Conservation (phyloP, 257 asterid genomes). For the Parsonsia alboflavescens region DNA sequence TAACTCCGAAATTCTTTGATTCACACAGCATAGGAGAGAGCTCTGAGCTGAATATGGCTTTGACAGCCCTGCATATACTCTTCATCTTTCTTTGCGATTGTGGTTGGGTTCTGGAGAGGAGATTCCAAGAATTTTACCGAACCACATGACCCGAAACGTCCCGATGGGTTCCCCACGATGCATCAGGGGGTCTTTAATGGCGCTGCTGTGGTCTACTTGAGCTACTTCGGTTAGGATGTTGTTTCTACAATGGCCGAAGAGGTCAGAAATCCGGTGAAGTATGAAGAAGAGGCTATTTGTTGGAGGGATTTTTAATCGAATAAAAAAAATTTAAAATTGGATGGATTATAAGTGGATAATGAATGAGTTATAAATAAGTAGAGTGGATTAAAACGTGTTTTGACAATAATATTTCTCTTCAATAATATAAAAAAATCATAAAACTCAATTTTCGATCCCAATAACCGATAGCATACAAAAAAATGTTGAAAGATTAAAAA, state of each 20-base stretch:
- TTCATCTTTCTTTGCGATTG: conserved; percentile 68
- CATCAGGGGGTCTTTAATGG: conserved; percentile 78
- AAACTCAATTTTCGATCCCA: no score
- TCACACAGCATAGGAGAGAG: conserved; percentile 81
- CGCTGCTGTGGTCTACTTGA: conserved; percentile 85
- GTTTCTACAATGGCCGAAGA: conserved; percentile 98
- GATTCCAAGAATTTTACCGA: conserved; percentile 54
- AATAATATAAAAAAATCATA: no score
- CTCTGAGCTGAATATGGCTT: conserved; percentile 67
- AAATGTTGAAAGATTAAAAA: no score
- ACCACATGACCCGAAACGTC: conserved; percentile 44
- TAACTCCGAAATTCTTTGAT: neutral
- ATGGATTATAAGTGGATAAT: no score
- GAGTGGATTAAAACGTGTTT: no score
- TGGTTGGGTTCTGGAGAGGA: conserved; percentile 72
- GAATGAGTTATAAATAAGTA: no score
- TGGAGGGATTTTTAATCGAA: no score
- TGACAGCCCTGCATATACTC: conserved; percentile 64
- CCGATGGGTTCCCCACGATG: conserved; percentile 83
- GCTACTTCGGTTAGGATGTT: conserved; percentile 95
- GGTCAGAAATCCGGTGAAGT: conserved; percentile 67
- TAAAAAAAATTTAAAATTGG: no score
- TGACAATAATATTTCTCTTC: no score
- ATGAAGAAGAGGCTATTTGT: no score
- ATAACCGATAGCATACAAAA: no score